Base-by-base conservation (phyloP, 2,329 filamentous ascomycete species). In the Colletotrichum simmondsii region DNA sequence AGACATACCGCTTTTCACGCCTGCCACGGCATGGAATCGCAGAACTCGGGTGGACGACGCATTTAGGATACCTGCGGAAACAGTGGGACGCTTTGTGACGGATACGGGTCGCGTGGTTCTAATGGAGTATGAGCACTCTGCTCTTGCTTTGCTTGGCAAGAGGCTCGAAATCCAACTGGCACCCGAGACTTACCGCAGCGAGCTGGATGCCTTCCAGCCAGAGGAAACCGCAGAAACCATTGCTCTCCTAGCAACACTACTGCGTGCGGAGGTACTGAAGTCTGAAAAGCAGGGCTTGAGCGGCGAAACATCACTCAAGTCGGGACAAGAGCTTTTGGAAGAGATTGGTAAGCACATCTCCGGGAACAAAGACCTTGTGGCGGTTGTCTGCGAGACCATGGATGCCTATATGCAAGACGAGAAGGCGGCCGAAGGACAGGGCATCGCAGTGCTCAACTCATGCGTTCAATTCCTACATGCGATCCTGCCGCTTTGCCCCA, bases 401-500 rank as follows among this genome's bases (percentile, higher is more conserved):
- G 97, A 98, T 76, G 87, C 87, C 71, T 87, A 89, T 67, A 86
- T 91, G 75, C 90, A 93, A 54, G 89, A 90, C 56, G 88, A 90
- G 22, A 80, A 85, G 26, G 81, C 82, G 16, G 85, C 88, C 49
- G 91, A 92, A 53, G 89, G 91, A 12, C 83, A 92, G 54, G 89
- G 91, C 46, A 87, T 97, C 32, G 87, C 92, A 2, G 88, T 95
- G 60, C 81, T 92, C 68, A 85, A 86, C 12, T 91, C 93, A 28
- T 97, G 95, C 79, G 83, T 95, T 26, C 92, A 95, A 65, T 98
- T 98, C 78, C 85, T 97, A 49, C 89, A 93, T 76, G 91, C 92
- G 3, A 85, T 97, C 22, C 82, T 97, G 30, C 87, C 88, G 77
- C 93, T 89, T n/a, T 90, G 93, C 64, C 96, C 97, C 0, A 93